Conservation (phyloP, 495 filamentous ascomycete genomes). For the Talaromyces ruber region DNA sequence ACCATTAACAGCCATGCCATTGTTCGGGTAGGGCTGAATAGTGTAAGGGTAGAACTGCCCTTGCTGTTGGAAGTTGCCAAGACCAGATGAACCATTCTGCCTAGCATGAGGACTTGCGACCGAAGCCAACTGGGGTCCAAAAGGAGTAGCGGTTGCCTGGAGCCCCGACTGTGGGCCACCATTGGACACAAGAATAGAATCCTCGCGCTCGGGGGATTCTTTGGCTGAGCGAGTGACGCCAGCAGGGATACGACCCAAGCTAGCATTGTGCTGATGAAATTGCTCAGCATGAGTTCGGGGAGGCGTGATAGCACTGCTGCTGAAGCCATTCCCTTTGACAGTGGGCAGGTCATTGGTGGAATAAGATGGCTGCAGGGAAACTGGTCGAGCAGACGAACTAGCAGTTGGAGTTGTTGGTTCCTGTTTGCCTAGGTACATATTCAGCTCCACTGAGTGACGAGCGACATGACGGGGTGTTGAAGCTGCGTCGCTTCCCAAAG, state of each 20-base stretch:
- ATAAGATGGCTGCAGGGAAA: slow-evolving; percentile 67
- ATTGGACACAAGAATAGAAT: slow-evolving; percentile 22
- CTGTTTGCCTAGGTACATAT: slow-evolving; percentile 23
- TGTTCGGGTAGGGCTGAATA: slow-evolving; percentile 24
- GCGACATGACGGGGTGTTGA: slow-evolving; percentile 22
- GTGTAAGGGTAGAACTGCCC: slow-evolving; percentile 24
- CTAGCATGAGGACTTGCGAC: slow-evolving; percentile 13
- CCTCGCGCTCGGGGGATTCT: slow-evolving; percentile 47
- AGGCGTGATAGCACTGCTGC: slow-evolving; percentile 41
- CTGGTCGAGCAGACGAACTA: slow-evolving; percentile 22
- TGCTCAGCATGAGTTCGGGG: slow-evolving; percentile 62
- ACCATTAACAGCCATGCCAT: slow-evolving; percentile 16
- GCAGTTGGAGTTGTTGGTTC: slow-evolving; percentile 13
- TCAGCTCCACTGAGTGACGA: slow-evolving; percentile 52
- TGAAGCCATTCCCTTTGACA: slow-evolving; percentile 52
- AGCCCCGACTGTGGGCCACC: slow-evolving; percentile 56
- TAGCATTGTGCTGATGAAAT: slow-evolving; percentile 76
- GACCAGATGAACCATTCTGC: slow-evolving; percentile 11
- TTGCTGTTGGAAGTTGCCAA: slow-evolving; percentile 17
- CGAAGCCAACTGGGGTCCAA: slow-evolving; percentile 39
- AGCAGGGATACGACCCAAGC: slow-evolving; percentile 66
- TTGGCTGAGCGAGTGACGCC: slow-evolving; percentile 57
- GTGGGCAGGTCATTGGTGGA: slow-evolving; percentile 89
- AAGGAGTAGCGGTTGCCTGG: slow-evolving; percentile 68
- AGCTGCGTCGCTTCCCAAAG: slow-evolving; percentile 4